Conservation (phyloP, 805 yeast genomes). For the Monosporozyma siamensis region DNA sequence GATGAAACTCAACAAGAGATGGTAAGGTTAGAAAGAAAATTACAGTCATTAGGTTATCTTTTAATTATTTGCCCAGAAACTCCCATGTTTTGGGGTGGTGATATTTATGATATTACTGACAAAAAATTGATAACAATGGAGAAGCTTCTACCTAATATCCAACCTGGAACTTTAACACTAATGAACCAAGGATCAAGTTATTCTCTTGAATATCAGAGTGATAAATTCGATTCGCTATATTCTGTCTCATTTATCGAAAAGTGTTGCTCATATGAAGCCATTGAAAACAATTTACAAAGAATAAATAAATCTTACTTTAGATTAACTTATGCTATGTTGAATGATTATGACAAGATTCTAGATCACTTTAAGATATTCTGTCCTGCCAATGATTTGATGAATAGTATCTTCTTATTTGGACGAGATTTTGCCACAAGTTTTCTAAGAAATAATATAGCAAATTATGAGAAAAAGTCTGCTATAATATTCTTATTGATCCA, state of each 20-base stretch:
- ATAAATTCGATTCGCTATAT: slow-evolving; percentile 47
- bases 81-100: slow-evolving; percentile 88
- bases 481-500: slow-evolving; percentile 65
- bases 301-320: slow-evolving; percentile 59
- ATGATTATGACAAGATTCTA: slow-evolving; percentile 44
- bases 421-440: slow-evolving; percentile 75
- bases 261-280: slow-evolving; percentile 60
- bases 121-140: slow-evolving; percentile 4
- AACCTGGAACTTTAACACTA: slow-evolving; percentile 14
- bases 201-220: slow-evolving; percentile 46
- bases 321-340: slow-evolving; percentile 56
- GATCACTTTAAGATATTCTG: slow-evolving; percentile 46
- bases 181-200: slow-evolving; percentile 51
- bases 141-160: slow-evolving; percentile 16
- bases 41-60: slow-evolving; percentile 46
- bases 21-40: slow-evolving; percentile 18
- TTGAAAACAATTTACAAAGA: slow-evolving; percentile 62
- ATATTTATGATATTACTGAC: slow-evolving; percentile 34
- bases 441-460: slow-evolving; percentile 51
- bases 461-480: slow-evolving; percentile 46
- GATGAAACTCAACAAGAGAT: slow-evolving; percentile 27
- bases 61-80: slow-evolving; percentile 69
- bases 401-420: slow-evolving; percentile 65
- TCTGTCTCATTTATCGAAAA: slow-evolving; percentile 49
- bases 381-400: slow-evolving; percentile 68